Evolutionary conservation across 2,329 filamentous ascomycete genomes (phyloP), one percentile per base, ranked within the genome.

Genomic region (Thielaviopsis musarum): DNA sequence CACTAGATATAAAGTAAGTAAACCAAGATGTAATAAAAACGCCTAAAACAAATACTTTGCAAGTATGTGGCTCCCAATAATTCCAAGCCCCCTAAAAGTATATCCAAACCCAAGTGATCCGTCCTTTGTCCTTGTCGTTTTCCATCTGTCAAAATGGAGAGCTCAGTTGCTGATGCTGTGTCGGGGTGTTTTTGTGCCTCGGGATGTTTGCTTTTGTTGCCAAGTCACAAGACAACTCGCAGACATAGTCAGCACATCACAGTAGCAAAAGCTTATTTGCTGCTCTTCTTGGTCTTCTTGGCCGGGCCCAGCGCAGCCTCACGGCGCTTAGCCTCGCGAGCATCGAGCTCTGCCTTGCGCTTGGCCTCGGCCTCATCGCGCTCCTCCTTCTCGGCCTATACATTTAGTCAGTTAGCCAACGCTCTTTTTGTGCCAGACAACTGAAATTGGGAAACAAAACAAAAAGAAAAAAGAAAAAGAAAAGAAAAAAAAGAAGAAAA

Each of bases 311-410:
- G 67, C 7, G 77, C 78, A 7, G 74, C 74, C 67, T 76, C 76
- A 28, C 79, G 75, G 69, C 73, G 74, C 73, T 79, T 80, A 52
- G 78, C 76, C 68, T 82, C 78, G 65, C 70, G 76, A 1, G 74
- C 76, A 49, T 81, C 77, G 38, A 80, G 72, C 67, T 82, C 77
- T 2, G 71, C 69, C 66, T 69, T 73, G 64, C 75, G 74, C 10
- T 68, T 69, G 64, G 73, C 74, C 60, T 81, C 77, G 60, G 72
- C 71, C 15, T 73, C 77, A 1, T 81, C 79, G 54, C 66, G 73
- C 67, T 80, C 79, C 66, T 82, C 78, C 64, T 76, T 78, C 69
- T 82, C 80, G 9, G 79, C 80, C 79, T 81, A 54, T 1, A 57
- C 17, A 17, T n/a, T 1, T n/a, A 28, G 15, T 12, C 21, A 21